Conservation (phyloP, 73 alveolate genomes). For the Uronychia binucleata region DNA sequence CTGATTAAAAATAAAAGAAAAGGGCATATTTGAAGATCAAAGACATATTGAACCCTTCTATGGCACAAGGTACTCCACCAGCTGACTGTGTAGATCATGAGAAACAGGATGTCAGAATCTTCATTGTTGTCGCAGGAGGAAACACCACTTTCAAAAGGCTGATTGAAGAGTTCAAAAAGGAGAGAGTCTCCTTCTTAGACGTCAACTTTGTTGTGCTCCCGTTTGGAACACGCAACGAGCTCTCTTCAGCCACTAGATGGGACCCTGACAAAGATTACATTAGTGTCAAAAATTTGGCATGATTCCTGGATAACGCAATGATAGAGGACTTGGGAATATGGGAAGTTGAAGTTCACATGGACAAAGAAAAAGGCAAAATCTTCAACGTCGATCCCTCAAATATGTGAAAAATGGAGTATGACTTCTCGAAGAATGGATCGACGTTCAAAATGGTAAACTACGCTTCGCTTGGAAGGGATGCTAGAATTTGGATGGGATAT, state of each 20-base stretch:
- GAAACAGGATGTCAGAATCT: background rate
- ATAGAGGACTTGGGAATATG: background rate
- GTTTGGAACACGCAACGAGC: background rate
- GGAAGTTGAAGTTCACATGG: background rate
- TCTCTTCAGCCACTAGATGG: conserved; percentile 1
- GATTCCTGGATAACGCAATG: background rate
- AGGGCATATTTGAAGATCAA: background rate
- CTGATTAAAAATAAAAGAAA: background rate
- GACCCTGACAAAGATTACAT: background rate
- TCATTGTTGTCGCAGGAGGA: background rate
- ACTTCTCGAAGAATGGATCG: background rate
- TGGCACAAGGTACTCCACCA: background rate
- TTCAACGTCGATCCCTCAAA: background rate
- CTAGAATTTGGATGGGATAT: background rate
- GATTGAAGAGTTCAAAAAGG: background rate
- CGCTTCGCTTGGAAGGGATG: background rate
- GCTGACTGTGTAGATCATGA: background rate
- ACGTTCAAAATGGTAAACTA: background rate
- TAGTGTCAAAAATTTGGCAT: background rate
- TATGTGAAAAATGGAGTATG: background rate
- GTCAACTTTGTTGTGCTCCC: background rate
- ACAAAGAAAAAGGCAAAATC: background rate
- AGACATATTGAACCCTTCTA: background rate
- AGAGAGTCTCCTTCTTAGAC: background rate
- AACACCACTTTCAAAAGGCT: background rate